Base-by-base conservation (phyloP, 176 grass and related monocot species). In the Eragrostis curvula region DNA sequence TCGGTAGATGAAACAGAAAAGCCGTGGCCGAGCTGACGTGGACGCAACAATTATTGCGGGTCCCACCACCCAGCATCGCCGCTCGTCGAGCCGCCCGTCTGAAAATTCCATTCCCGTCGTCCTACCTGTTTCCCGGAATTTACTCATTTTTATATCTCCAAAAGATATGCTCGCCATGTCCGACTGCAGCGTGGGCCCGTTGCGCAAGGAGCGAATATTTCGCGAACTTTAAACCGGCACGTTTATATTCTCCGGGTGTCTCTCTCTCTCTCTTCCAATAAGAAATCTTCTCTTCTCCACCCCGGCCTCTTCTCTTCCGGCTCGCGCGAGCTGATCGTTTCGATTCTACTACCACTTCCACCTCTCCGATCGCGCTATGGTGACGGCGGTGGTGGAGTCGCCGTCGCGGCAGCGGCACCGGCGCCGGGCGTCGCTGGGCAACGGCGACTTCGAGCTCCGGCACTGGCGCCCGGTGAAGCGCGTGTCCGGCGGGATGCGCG, bases 361-460 rank as follows among this genome's bases (percentile, higher is more conserved):
- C 9, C 17, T 30, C 44, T 12, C 14, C 32, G 67, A 23, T 81
- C 82, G 53, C 4, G 51, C 53, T n/a, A 71, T 89, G 88, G 79
- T 83, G 13, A 79, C 86, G 73, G 86, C 80, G 25, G 80, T 82
- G 73, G 88, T 83, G 83, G 83, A 90, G 51, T 74, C 84, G 0
- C 73, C 83, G 79, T 40, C 27, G 43, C 59, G 79, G 79, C 79
- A 73, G 68, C 74, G 52, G 6, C 75, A 78, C 60, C 63, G 84
- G 64, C 85, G 83, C 15, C 80, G 27, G 60, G 18, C 71, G 15
- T 30, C 75, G 44, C 51, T 46, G 45, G 81, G 32, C 30, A 20
- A 11, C 46, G 63, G 27, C 11, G 88, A 91, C 41, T 87, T 88
- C 44, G 88, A 97, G 69, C 51, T 93, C 39, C 81, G 59, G 51